Evolutionary conservation across 1,284 basidiomycete species (phyloP), one percentile per base, ranked within the genome.

Genomic region (Trichosporon asahii): DNA sequence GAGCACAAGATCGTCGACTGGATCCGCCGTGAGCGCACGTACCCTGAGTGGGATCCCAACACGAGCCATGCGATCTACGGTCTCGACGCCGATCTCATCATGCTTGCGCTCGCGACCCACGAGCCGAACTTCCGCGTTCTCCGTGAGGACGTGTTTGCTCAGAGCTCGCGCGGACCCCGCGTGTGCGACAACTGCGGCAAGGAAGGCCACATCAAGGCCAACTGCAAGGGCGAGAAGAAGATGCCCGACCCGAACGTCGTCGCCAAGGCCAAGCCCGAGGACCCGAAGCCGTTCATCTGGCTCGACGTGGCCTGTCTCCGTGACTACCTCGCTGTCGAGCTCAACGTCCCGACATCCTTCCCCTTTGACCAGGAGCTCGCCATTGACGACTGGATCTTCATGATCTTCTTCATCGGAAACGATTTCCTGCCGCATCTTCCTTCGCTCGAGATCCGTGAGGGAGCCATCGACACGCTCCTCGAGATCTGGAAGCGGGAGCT

Each of bases 1-100:
- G 97, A 99, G 83, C 97, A 99, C 85, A 99, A 99, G 86, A 98
- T 99, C 76, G 98, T 99, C 94, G 97, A 99, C 80, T 98, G 90
- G 83, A 97, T 99, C 75, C 88, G 97, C 70, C 88, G 95, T 64
- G 95, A 98, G 79, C 88, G 97, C 65, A 87, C 88, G 64, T 92
- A 97, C 79, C 88, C 89, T 37, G 90, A 90, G 12, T 91, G 98
- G 85, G 91, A 99, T 83, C 91, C 97, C 33, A 99, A 99, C 80
- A 98, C 94, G 3, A 87, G 88, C 60, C 97, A 99, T 82, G 95
- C 98, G 73, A 98, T 99, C 75, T 99, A 99, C 85, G 97, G 97
- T 76, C 86, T 99, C 79, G 97, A 99, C 85, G 97, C 97, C 72
- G 97, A 99, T 88, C 87, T 99, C 65, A 99, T 99, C 84, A 99